Base-by-base conservation (phyloP, 1,284 basidiomycete species). In the Ceratobasidium sp. region DNA sequence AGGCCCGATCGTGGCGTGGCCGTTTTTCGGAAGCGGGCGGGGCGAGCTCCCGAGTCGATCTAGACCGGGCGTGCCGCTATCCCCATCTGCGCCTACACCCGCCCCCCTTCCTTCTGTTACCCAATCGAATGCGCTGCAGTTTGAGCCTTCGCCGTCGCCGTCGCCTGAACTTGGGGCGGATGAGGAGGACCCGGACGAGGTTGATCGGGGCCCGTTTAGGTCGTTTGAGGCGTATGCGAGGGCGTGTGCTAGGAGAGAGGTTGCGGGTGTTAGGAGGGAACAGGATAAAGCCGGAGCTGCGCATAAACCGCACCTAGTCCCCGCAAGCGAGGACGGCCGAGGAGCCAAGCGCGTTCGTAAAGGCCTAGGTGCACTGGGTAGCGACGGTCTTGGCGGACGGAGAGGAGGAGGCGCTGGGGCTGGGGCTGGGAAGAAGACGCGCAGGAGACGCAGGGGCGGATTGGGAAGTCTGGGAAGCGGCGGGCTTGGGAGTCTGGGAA, bases 1-100 rank as follows among this genome's bases (percentile, higher is more conserved):
- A 50, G 92, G 92, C 1, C 90, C 91, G 7, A 94, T 94, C 79
- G 88, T 94, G 73, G 93, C 92, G 1, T 94, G 93, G 92, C 91
- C 93, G 0, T 94, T 94, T 85, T 94, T 94, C 80, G 93, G 93
- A 54, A 91, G 91, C 8, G 89, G 90, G 78, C 87, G 93, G 45
- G 93, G 93, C 36, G 89, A 91, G 74, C 86, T 93, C 24, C 79
- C 83, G 4, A 54, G 50, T 36, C 51, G 54, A 22, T 22, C 54
- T 2, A 51, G 51, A 1, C 66, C 66, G 19, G 15, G 31, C 3
- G 41, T 69, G 19, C 66, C 66, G 14, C 66, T 69, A 14, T 0
- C 90, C 92, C 57, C 57, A 19, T 64, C 62, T 24, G 41, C 66
- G 27, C 36, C 31, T 29, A 41, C 36, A 19, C 31, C 66, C 33